phyloP scores from a whole-genome alignment of 2,329 filamentous ascomycete species.

The Curvularia sp. region DNA sequence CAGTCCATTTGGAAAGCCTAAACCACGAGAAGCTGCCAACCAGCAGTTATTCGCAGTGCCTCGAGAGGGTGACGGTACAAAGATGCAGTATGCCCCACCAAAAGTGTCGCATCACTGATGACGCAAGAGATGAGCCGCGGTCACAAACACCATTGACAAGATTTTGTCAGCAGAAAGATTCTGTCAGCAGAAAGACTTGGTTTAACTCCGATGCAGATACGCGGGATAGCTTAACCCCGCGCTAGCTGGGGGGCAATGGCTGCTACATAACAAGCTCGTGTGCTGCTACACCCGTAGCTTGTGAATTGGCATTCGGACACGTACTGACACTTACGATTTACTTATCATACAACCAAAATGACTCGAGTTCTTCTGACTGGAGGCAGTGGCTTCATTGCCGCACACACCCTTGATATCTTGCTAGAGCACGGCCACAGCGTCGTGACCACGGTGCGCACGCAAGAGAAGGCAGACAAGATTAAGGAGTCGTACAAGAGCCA shows the following conservation, averaged over 20 bases:
- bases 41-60: slow-evolving; percentile 25
- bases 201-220: slow-evolving; percentile 17
- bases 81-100: slow-evolving; percentile 17
- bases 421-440: slow-evolving; percentile 65
- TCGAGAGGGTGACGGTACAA: slow-evolving; percentile 10
- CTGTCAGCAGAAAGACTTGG: slow-evolving; percentile 18
- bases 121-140: slow-evolving; percentile 16
- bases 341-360: slow-evolving; percentile 30
- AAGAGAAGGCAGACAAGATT: slow-evolving; percentile 68
- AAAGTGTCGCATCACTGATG: slow-evolving; percentile 21
- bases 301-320: background rate
- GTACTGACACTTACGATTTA: background rate
- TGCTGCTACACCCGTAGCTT: slow-evolving; percentile 12
- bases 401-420: slow-evolving; percentile 67
- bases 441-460: slow-evolving; percentile 67
- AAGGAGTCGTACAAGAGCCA: slow-evolving; percentile 59
- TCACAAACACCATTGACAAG: slow-evolving; percentile 16
- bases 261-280: slow-evolving; percentile 22
- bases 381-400: slow-evolving; percentile 70
- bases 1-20: slow-evolving; percentile 23
- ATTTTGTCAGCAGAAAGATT: slow-evolving; percentile 20
- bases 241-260: slow-evolving; percentile 17
- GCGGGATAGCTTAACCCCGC: slow-evolving; percentile 24
- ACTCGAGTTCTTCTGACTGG: slow-evolving; percentile 55
- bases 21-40: slow-evolving; percentile 17